Conservation (phyloP, 306 rosid species). For the Fragaria ananassa region DNA sequence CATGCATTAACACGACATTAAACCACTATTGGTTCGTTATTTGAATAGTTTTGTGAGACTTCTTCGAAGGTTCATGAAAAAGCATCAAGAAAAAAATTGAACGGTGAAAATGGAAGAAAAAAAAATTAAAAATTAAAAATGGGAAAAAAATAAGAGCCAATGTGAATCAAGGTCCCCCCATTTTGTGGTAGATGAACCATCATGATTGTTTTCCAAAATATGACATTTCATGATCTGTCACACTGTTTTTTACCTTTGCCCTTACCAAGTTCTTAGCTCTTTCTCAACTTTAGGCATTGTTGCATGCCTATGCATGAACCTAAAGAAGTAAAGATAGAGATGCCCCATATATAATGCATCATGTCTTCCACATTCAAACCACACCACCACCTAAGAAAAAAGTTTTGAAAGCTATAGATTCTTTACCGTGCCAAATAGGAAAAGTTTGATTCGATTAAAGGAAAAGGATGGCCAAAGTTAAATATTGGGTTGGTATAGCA, state of each 20-base stretch:
- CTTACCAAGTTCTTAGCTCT: background rate
- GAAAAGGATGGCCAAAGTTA: background rate
- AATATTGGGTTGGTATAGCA: background rate
- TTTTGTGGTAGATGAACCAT: background rate
- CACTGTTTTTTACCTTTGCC: background rate
- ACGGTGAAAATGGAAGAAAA: background rate
- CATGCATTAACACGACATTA: no score
- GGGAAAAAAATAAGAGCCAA: background rate
- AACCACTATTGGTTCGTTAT: background rate
- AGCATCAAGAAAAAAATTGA: background rate
- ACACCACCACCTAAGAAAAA: constrained; percentile 5
- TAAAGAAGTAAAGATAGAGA: background rate
- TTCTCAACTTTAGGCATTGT: background rate
- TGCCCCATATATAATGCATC: constrained; percentile 12
- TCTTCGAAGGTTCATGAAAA: background rate
- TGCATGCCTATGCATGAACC: constrained; percentile 3
- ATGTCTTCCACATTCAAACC: constrained; percentile 1
- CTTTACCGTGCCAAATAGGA: background rate
- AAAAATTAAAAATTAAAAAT: background rate
- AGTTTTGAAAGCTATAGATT: background rate
- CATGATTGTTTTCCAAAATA: background rate
- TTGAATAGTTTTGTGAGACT: background rate
- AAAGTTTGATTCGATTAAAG: background rate
- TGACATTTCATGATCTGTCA: constrained; percentile 7
- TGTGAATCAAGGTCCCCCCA: constrained; percentile 17